Percentiles rank a stretch among this genome's conserved stretches.
Evolutionary conservation across 2,329 filamentous ascomycete species (phyloP).

Genomic region (Colletotrichum destructivum): DNA sequence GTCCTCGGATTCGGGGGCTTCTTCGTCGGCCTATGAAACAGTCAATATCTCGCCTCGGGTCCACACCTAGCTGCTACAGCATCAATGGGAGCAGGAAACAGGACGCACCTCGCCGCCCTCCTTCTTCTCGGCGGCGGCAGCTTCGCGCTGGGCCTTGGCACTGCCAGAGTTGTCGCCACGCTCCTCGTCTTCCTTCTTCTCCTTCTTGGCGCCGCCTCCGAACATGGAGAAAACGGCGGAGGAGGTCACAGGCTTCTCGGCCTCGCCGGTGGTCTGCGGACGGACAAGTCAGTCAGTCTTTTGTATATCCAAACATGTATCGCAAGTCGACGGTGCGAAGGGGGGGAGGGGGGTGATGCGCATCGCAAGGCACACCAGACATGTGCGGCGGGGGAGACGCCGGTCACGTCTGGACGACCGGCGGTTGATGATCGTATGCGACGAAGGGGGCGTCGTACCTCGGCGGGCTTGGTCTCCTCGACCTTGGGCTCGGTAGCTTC

Average conservation of each 20-base stretch:
- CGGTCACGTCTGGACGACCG: neutral
- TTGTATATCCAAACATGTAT: neutral
- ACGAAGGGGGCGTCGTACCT: constrained; percentile 41
- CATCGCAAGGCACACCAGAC: neutral
- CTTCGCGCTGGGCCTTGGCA: constrained; percentile 82
- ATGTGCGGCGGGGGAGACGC: constrained; percentile 1
- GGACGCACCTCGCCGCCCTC: constrained; percentile 67
- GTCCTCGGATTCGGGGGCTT: constrained; percentile 88
- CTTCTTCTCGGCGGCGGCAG: constrained; percentile 70
- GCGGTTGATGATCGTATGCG: constrained; percentile 18
- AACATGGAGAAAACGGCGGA: constrained; percentile 97
- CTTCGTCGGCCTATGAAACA: constrained; percentile 73
- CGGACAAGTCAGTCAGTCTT: constrained; percentile 29
- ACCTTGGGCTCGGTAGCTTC: constrained; percentile 70
- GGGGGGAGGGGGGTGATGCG: neutral
- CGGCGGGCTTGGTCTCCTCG: constrained; percentile 60
- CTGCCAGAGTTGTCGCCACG: constrained; percentile 90
- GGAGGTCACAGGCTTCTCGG: constrained; percentile 64
- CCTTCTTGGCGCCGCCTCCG: constrained; percentile 96
- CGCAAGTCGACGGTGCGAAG: neutral
- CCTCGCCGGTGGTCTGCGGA: constrained; percentile 43
- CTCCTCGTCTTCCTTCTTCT: constrained; percentile 90
- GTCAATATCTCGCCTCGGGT: constrained; percentile 30
- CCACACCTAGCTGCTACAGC: neutral
- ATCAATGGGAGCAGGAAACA: neutral